Percentiles rank a stretch among this genome's conserved stretches.
phyloP scores from a whole-genome alignment of 2,329 filamentous ascomycete genomes.

The Dothistroma septosporum region DNA sequence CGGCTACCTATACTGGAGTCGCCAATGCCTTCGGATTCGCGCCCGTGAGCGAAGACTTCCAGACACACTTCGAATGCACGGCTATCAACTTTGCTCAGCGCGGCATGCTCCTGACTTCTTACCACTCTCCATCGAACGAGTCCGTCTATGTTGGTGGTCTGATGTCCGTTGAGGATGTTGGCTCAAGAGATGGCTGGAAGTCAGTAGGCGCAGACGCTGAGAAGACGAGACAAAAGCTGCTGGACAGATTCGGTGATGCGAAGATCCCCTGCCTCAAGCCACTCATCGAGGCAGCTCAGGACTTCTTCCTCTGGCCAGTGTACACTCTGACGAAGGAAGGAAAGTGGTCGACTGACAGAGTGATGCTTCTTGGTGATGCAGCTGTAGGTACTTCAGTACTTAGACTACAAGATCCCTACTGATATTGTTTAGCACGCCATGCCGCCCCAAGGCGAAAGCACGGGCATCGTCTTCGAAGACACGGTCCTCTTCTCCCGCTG shows the following conservation, averaged over 20 bases:
- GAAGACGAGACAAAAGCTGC: conserved; percentile 40
- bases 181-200: conserved; percentile 45
- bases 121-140: conserved; percentile 36
- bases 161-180: conserved; percentile 44
- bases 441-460: conserved; percentile 50
- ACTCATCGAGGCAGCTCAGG: conserved; percentile 41
- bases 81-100: conserved; percentile 46
- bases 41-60: conserved; percentile 35
- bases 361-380: conserved; percentile 45
- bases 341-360: conserved; percentile 43
- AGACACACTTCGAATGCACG: conserved; percentile 40
- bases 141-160: conserved; percentile 44
- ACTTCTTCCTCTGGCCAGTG: conserved; percentile 46
- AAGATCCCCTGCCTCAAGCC: conserved; percentile 36
- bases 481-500: conserved; percentile 47
- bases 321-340: conserved; percentile 44
- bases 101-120: conserved; percentile 44
- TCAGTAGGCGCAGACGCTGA: conserved; percentile 42
- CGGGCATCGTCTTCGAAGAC: conserved; percentile 52
- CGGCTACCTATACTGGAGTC: conserved; percentile 42
- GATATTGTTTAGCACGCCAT: conserved; percentile 40
- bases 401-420: background rate
- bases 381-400: conserved; percentile 31
- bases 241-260: conserved; percentile 40
- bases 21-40: conserved; percentile 47